A percentile compares a stretch with the other conserved stretches of the same genome.
Conservation (phyloP, 1,284 basidiomycete species). For the Wallemia ichthyophaga region DNA sequence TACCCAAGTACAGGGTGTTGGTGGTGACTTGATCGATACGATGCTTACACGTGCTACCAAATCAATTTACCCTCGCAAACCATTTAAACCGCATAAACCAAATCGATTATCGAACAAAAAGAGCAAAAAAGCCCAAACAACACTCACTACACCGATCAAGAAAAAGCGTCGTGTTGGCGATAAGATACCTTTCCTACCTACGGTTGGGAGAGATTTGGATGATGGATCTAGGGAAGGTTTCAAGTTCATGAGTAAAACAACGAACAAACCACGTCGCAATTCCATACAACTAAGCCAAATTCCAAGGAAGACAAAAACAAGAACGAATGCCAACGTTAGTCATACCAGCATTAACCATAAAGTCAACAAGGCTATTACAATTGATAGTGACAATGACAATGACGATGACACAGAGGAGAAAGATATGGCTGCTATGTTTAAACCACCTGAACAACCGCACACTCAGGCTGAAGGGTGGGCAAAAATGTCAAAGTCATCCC, state of each 20-base stretch:
- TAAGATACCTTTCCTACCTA: not conserved
- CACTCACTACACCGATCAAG: not conserved
- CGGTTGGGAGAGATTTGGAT: not conserved
- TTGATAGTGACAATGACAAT: too few species aligned
- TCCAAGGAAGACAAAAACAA: too few species aligned
- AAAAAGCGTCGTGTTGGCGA: not conserved
- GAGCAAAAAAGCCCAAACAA: too few species aligned
- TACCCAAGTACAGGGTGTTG: not conserved
- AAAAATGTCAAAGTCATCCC: not conserved
- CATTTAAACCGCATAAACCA: too few species aligned
- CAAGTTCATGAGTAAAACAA: too few species aligned
- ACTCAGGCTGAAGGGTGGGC: not conserved
- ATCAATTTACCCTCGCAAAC: not conserved
- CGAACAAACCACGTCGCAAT: too few species aligned
- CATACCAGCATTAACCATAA: too few species aligned
- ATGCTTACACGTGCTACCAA: slow-evolving; percentile 1
- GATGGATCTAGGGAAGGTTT: too few species aligned
- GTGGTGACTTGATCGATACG: not conserved
- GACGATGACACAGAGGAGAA: not conserved
- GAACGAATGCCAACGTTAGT: too few species aligned
- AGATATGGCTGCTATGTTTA: not conserved
- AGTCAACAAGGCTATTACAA: too few species aligned
- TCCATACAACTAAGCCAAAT: not conserved
- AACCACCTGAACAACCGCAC: not conserved
- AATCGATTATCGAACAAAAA: too few species aligned